Conservation (phyloP, 2,329 filamentous ascomycete species). For the Cercospora sp. region DNA sequence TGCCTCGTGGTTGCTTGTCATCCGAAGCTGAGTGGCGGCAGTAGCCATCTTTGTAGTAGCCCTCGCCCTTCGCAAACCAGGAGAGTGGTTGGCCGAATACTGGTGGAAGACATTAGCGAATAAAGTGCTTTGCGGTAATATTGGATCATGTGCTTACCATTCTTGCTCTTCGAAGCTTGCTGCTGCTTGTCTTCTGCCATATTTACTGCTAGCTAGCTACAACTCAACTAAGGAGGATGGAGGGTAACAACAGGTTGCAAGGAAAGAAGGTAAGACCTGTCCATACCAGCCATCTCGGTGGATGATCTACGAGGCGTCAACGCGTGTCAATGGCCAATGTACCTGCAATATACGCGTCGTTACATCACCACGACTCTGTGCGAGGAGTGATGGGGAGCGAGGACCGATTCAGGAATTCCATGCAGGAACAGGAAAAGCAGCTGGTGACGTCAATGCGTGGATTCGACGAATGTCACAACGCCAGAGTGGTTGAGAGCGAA, state of each 20-base stretch:
- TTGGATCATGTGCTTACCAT: neutral
- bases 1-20: slow-evolving; percentile 11
- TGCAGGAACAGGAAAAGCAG: neutral
- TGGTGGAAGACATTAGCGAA: neutral
- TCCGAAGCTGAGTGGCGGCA: slow-evolving; percentile 19
- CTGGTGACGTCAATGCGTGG: neutral
- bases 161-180: neutral
- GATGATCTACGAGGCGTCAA: slow-evolving; percentile 5
- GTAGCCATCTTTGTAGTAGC: slow-evolving; percentile 23
- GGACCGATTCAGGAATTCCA: neutral
- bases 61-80: slow-evolving; percentile 20
- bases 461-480: neutral
- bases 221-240: too few relatives aligned
- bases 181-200: slow-evolving; percentile 3
- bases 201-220: neutral
- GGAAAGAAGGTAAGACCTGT: neutral
- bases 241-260: neutral
- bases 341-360: slow-evolving; percentile 1
- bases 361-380: neutral
- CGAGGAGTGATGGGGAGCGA: neutral
- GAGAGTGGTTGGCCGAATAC: slow-evolving; percentile 18
- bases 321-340: neutral
- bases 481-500: neutral
- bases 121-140: neutral
- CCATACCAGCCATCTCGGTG: neutral